phyloP scores from a whole-genome alignment of 495 filamentous ascomycete genomes.

The Neurospora tetraspora region DNA sequence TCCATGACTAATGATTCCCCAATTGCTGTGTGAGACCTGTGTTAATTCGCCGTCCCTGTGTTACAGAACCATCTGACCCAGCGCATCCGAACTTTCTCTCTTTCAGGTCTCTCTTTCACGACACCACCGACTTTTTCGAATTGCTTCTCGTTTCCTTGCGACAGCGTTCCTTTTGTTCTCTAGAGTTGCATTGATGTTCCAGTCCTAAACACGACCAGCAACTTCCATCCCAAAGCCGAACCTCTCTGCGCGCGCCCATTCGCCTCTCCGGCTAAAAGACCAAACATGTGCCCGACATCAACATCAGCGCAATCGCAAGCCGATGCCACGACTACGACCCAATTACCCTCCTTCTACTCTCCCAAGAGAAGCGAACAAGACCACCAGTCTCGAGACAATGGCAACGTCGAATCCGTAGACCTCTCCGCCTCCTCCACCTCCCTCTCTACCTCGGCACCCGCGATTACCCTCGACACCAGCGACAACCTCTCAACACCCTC shows the following conservation, averaged over 20 bases:
- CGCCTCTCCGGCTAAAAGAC: not conserved
- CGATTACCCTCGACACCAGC: not conserved
- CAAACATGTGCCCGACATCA: not conserved
- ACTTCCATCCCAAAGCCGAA: not conserved
- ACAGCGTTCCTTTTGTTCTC: not conserved
- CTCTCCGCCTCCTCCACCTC: slow-evolving; percentile 10
- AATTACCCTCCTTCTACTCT: slow-evolving; percentile 40
- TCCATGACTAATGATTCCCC: not conserved
- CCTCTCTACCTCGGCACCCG: not conserved
- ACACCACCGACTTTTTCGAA: not conserved
- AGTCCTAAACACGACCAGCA: not conserved
- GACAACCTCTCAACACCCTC: slow-evolving; percentile 11
- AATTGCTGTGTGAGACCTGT: too few relatives aligned
- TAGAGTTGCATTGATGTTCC: not conserved
- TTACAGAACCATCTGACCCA: not conserved
- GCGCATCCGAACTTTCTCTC: not conserved
- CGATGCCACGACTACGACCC: slow-evolving; percentile 8
- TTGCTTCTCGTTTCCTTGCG: not conserved
- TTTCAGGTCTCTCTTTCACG: not conserved
- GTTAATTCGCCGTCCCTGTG: not conserved
- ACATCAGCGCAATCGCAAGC: slow-evolving; percentile 14
- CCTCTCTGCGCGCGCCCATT: not conserved
- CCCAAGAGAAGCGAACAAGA: slow-evolving; percentile 22
- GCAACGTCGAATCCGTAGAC: slow-evolving; percentile 10
- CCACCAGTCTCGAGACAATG: slow-evolving; percentile 8